Evolutionary conservation across 2,329 filamentous ascomycete species (phyloP), one percentile per base, ranked within the genome.

Genomic region (Phaeomoniella chlamydospora): DNA sequence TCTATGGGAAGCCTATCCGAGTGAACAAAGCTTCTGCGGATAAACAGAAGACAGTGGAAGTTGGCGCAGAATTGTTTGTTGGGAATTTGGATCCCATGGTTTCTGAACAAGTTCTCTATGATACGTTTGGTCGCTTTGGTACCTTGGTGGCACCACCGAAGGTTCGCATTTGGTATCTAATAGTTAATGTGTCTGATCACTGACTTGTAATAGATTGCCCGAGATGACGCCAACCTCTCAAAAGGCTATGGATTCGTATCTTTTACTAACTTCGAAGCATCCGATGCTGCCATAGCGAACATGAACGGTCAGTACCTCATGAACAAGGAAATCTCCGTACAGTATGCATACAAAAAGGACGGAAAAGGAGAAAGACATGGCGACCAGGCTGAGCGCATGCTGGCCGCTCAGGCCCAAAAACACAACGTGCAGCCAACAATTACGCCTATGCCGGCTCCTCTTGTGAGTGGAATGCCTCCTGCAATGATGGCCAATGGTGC

Each of bases 291-390:
- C 30, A 84, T 93, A 43, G 72, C 77, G 45, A 90, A 88, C 55
- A 87, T 98, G 80, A 82, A 94, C 55, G 85, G 85, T 35, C 87
- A 96, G 62, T 96, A 90, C 59, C 74, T 98, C 41, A 87, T 93
- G 68, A 94, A 90, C 67, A 94, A 94, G 64, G 83, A 94, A 58
- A 80, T 96, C 48, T 83, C 81, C 2, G 90, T 98, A 31, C 88
- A 96, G 59, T 98, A 96, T 58, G 90, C 90, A 29, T 96, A 94
- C 72, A 98, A 98, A 70, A 96, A 96, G 62, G 90, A 98, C 52
- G 90, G 90, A 47, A 94, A 94, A 63, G 88, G 88, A 48, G 88
- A 96, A 62, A 71, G 90, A 39, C 90, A 98, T 54, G 90, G 90
- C 49, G 90, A 98, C 55, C 74, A 86, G 48, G 90, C 90, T 18